Conservation (phyloP, 139 green algal genomes). For the Picochlorum costavermella region DNA sequence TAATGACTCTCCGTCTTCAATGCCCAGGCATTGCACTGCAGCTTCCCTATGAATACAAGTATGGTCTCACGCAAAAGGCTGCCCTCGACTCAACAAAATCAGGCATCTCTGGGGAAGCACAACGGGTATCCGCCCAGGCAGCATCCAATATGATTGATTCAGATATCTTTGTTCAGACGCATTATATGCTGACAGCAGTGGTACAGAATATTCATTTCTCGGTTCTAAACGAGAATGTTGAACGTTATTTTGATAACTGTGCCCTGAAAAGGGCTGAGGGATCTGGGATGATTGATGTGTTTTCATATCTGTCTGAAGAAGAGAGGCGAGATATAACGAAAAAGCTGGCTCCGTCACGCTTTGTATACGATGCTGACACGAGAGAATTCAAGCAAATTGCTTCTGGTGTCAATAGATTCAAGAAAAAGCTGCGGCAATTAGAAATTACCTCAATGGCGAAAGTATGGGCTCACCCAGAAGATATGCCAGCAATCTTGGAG, state of each 20-base stretch:
- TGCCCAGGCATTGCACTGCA: conserved; percentile 27
- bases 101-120: neutral
- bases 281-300: conserved; percentile 25
- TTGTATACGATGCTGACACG: conserved; percentile 17
- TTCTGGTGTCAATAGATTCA: conserved; percentile 16
- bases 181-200: conserved; percentile 15
- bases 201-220: conserved; percentile 19
- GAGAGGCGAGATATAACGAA: conserved; percentile 10
- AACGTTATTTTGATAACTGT: conserved; percentile 2
- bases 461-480: conserved; percentile 49
- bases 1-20: conserved; percentile 5
- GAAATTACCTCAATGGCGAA: conserved; percentile 42
- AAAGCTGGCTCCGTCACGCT: conserved; percentile 13
- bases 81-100: too few species aligned
- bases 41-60: conserved; percentile 17
- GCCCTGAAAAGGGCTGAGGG: conserved; percentile 14
- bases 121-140: neutral
- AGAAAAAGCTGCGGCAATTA: conserved; percentile 14
- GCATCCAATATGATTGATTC: neutral
- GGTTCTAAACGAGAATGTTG: conserved; percentile 6
- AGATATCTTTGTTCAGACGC: too few species aligned
- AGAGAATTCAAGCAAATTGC: conserved; percentile 11
- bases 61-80: neutral
- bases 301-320: conserved; percentile 24
- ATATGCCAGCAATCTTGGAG: conserved; percentile 31